phyloP scores from a whole-genome alignment of 2,329 filamentous ascomycete species.

The Phaeophleospora eucalypticola region DNA sequence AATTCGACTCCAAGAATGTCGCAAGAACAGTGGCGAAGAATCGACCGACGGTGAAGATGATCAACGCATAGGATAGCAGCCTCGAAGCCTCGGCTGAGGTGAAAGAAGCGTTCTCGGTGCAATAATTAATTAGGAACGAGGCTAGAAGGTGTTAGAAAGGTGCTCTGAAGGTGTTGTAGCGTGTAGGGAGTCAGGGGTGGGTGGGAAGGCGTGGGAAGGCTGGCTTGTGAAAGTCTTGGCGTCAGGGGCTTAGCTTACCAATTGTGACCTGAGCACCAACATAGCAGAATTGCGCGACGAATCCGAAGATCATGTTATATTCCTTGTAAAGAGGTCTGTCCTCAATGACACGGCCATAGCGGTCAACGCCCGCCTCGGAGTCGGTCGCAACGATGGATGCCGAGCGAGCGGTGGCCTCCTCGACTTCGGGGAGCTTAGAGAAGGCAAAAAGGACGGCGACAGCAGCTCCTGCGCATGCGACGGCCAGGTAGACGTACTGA shows the following conservation, averaged over 20 bases:
- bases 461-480: conserved; percentile 35
- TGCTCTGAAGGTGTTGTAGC: too few species aligned
- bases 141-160: too few species aligned
- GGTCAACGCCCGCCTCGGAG: conserved; percentile 29
- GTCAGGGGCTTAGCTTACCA: too few species aligned
- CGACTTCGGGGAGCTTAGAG: conserved; percentile 36
- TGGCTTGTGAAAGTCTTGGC: too few species aligned
- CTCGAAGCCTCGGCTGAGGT: conserved; percentile 31
- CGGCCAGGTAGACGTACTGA: conserved; percentile 39
- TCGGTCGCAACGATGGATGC: conserved; percentile 27
- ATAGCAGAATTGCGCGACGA: conserved; percentile 37
- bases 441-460: conserved; percentile 37
- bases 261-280: conserved; percentile 37
- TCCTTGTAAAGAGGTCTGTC: conserved; percentile 37
- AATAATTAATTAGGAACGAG: conserved; percentile 40
- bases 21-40: conserved; percentile 38
- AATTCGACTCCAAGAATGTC: conserved; percentile 35
- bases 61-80: conserved; percentile 37
- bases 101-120: conserved; percentile 33
- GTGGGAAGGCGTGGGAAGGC: too few species aligned
- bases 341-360: conserved; percentile 30
- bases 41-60: conserved; percentile 38
- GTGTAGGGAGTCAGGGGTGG: too few species aligned
- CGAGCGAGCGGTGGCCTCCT: conserved; percentile 21
- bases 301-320: conserved; percentile 39